These are phyloP conservation scores for Punica granatum DNA, from an alignment of 345 rosid genomes.

Conservation along the genomic window DNA sequence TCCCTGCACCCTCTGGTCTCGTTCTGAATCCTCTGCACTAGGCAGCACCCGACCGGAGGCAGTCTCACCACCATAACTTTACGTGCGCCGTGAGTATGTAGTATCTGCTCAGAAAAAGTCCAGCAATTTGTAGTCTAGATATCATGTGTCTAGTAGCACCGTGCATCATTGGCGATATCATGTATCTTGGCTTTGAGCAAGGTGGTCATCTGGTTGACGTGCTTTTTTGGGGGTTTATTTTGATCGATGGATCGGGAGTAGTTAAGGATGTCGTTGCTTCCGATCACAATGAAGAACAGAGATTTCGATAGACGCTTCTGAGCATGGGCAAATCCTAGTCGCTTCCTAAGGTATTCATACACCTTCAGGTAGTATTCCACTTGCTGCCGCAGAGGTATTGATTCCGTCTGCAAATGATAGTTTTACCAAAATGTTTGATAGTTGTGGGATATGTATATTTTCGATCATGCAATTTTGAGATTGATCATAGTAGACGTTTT, in stretches of 20 bases:
- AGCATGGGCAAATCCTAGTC: conserved; percentile 29
- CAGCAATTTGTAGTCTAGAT: conserved; percentile 16
- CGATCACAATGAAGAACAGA: too few species aligned
- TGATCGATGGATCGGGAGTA: conserved; percentile 35
- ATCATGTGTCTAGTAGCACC: too few species aligned
- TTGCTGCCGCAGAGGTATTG: conserved; percentile 43
- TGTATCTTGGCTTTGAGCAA: conserved; percentile 61
- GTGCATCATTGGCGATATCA: not conserved
- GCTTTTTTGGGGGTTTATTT: conserved; percentile 27
- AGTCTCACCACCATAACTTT: conserved; percentile 41
- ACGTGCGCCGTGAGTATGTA: too few species aligned
- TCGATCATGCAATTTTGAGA: conserved; percentile 40
- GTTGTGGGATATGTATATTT: conserved; percentile 23
- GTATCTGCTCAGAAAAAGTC: too few species aligned
- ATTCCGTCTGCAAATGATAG: conserved; percentile 48
- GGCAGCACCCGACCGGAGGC: conserved; percentile 47
- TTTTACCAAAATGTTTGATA: too few species aligned
- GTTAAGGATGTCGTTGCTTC: conserved; percentile 52
- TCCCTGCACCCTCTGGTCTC: conserved; percentile 32
- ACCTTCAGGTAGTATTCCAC: too few species aligned
- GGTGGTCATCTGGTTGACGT: too few species aligned
- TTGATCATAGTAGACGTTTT: too few species aligned
- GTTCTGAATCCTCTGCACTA: conserved; percentile 31
- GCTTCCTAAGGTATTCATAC: too few species aligned
- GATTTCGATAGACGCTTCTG: conserved; percentile 32